Base-by-base conservation (phyloP, 169 alveolate genomes). In the Toxoplasma gondii region DNA sequence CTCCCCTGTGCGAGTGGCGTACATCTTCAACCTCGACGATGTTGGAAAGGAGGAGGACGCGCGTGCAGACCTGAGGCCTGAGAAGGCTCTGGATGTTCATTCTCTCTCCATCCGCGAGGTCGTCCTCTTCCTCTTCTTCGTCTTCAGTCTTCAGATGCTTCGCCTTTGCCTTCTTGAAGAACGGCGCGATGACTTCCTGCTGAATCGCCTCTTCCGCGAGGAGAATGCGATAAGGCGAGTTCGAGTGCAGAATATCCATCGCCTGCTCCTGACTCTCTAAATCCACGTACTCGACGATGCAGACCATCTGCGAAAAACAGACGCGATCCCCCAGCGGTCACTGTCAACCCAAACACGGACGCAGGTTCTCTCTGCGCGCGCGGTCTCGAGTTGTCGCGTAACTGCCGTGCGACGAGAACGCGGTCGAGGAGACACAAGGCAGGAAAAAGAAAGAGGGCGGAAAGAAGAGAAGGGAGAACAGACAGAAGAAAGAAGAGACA, bases 11-110 rank as follows among this genome's bases (percentile, higher is more conserved):
- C 74, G 29, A 64, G 74, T 49, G 0, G 29, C 87, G 58, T 92
- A 94, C 96, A 69, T 97, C 98, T n/a, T 97, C 98, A 22, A 96
- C 96, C 1, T 98, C 95, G 80, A 97, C 97, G 82, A 97, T 97
- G 95, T 98, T 98, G 49, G 96, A 93, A 53, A 98, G 96, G 87
- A 97, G 91, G 36, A 98, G 96, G 5, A 94, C 96, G 34, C 96
- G 93, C n/a, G 96, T 97, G 64, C 98, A 98, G 29, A 97, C 95
- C 44, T 97, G 97, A 9, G 98, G 93, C 93, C 95, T 90, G 95
- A 97, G 95, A 45, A 97, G 88, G 27, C 90, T 88, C 45, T 67
- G 87, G 81, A 78, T 43, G 38, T 58, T 70, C 38, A 88, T 81
- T 24, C 45, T 74, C 16, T 88, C 94, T 54, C 93, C 86, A 74